Conservation (phyloP, 1,139 yeast species). For the Lodderomyces elongisporus region DNA sequence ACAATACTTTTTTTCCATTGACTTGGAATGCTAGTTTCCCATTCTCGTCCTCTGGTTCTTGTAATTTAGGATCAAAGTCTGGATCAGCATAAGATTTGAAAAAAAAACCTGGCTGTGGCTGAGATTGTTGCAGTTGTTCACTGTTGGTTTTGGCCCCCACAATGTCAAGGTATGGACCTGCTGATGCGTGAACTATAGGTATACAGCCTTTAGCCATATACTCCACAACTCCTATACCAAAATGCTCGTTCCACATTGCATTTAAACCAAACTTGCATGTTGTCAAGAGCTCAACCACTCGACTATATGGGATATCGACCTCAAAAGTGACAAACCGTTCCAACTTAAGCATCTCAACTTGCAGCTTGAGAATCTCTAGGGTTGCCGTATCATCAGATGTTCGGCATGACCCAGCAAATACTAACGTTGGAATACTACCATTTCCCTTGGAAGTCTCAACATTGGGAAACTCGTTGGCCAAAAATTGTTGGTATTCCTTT, state of each 20-base stretch:
- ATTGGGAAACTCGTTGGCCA: constrained; percentile 16
- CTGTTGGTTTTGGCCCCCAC: constrained; percentile 27
- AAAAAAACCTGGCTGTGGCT: constrained; percentile 68
- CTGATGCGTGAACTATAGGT: constrained; percentile 86
- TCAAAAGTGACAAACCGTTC: constrained; percentile 54
- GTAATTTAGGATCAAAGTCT: constrained; percentile 51
- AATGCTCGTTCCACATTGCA: constrained; percentile 99
- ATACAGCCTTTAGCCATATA: constrained; percentile 82
- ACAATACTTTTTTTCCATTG: constrained; percentile 18
- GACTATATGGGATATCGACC: constrained; percentile 70
- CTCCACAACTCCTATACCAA: constrained; percentile 96
- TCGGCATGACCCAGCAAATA: constrained; percentile 83
- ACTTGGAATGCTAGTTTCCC: constrained; percentile 16
- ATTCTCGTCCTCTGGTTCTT: constrained; percentile 10
- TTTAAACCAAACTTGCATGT: constrained; percentile 74
- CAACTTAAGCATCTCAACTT: constrained; percentile 47
- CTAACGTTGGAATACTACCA: constrained; percentile 45
- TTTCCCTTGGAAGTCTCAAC: constrained; percentile 6
- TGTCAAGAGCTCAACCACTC: constrained; percentile 51
- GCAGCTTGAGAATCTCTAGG: constrained; percentile 44
- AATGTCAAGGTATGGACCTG: constrained; percentile 90
- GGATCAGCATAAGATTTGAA: constrained; percentile 52
- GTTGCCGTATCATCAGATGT: constrained; percentile 59
- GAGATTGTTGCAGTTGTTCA: no score
- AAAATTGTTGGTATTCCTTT: constrained; percentile 54